Conservation (phyloP, 208 protist species). For the Acanthamoeba sp. region DNA sequence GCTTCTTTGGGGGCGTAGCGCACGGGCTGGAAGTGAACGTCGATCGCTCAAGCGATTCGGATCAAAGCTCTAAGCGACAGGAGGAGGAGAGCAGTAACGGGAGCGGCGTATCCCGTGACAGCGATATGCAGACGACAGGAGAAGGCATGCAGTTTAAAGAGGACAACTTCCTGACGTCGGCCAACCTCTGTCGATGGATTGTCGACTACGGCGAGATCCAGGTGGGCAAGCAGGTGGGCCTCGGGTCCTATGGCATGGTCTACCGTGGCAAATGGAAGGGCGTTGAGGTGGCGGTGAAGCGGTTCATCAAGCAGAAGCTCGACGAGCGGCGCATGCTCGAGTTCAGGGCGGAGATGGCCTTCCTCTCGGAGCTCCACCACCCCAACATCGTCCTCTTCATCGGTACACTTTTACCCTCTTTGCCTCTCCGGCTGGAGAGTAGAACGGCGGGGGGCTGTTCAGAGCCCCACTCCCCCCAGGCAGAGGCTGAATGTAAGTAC, state of each 20-base stretch:
- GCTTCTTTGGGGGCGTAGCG: background rate
- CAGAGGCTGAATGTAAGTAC: too few relatives aligned
- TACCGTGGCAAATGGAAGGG: conserved; percentile 45
- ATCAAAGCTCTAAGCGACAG: background rate
- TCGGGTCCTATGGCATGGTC: conserved; percentile 38
- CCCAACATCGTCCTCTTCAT: conserved; percentile 71
- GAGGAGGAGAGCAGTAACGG: background rate
- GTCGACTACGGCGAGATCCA: conserved; percentile 25
- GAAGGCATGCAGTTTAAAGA: conserved; percentile 22
- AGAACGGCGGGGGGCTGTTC: too few relatives aligned
- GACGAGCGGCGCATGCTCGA: conserved; percentile 30
- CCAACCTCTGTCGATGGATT: conserved; percentile 63
- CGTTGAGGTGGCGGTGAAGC: conserved; percentile 28
- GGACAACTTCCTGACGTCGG: conserved; percentile 43
- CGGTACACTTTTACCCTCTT: background rate
- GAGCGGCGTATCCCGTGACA: too few relatives aligned
- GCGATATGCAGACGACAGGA: background rate
- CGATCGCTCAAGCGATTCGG: background rate
- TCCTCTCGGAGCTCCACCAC: conserved; percentile 45
- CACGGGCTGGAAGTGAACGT: background rate
- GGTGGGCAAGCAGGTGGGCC: conserved; percentile 12
- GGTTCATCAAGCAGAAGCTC: conserved; percentile 66
- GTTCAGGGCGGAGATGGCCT: conserved; percentile 62
- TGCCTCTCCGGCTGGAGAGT: too few relatives aligned
- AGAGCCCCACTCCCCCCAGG: too few relatives aligned